Evolutionary conservation across 768 basidiomycete genomes (phyloP), one percentile per base, ranked within the genome.

Genomic region (Lyophyllum decastes): DNA sequence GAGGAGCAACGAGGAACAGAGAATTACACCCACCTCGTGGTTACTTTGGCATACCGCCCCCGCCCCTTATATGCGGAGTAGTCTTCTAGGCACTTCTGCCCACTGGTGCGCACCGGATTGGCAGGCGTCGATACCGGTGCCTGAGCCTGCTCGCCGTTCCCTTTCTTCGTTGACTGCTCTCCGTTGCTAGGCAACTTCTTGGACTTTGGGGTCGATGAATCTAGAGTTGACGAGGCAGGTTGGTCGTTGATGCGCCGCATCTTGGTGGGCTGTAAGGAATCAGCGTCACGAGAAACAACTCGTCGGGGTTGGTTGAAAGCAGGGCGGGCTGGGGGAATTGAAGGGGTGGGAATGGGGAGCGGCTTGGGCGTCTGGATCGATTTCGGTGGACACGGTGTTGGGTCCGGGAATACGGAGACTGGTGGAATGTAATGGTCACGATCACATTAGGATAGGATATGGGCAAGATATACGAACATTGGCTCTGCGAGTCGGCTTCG

Each of bases 11-110:
- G 54, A 9, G 8, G 57, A 16, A 21, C 51, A 49, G 24, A 24
- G 26, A 21, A 16, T 24, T 65, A 40, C 27, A 56, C 77, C 26
- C 64, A 79, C 77, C 63, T 61, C 44, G 56, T 60, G 19, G 57
- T 49, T 27, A 62, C 64, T 61, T 79, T 79, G 2, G 78, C 81
- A 52, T 87, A 87, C 66, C 86, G 72, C n/a, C 85, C 86, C 35
- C 79, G 75, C 25, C 83, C 84, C 68, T 87, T 87, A 66, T 77
- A 82, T 6, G 69, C 73, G 0, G 79, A 78, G 57, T 82, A 82
- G 57, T 81, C 79, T 3, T 70, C 70, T 4, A 59, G 46, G 12
- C 61, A 62, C 44, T 68, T 71, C 43, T 66, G 62, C 10, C 53
- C 61, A n/a, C 47, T 63, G 17, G 61, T 60, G 24, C 57, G 58